These are phyloP conservation scores for Solanum okadae DNA, from an alignment of 257 asterid genomes.

Conservation along the genomic window DNA sequence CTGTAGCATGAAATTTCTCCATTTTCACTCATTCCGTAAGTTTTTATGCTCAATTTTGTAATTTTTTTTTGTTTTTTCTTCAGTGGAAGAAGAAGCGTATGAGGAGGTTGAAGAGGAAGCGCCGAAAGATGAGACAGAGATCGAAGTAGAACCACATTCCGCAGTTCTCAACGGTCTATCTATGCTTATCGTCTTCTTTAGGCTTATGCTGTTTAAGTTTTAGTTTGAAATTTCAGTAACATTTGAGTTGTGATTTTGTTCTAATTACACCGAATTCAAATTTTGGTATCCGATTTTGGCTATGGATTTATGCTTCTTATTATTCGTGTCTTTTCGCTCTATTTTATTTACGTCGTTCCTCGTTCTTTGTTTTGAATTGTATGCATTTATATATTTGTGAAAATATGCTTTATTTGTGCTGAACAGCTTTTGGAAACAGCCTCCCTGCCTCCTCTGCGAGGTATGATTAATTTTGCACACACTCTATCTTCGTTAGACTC, in stretches of 20 bases:
- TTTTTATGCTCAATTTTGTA: not conserved
- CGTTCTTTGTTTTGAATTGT: not conserved
- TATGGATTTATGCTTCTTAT: not conserved
- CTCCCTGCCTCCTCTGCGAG: not conserved
- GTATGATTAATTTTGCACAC: not conserved
- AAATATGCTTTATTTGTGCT: not conserved
- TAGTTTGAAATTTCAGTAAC: not conserved
- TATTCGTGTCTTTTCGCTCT: not conserved
- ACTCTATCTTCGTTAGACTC: too few relatives aligned
- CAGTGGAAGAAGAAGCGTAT: conserved; percentile 62
- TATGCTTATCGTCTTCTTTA: not conserved
- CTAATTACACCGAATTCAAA: not conserved
- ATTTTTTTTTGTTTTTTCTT: not conserved
- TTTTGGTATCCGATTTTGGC: not conserved
- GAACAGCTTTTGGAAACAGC: not conserved
- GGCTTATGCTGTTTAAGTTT: not conserved
- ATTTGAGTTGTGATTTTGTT: not conserved
- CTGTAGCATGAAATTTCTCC: not conserved
- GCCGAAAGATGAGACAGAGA: conserved; percentile 58
- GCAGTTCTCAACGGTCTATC: not conserved
- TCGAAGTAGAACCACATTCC: conserved; percentile 22
- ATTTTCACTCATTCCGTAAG: not conserved
- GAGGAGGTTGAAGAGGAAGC: conserved; percentile 62
- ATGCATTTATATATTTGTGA: not conserved
- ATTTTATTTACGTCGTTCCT: too few relatives aligned